Percentiles rank a stretch among this genome's conserved stretches.
Conservation (phyloP, 257 asterid genomes). For the Solanum clarkiae region DNA sequence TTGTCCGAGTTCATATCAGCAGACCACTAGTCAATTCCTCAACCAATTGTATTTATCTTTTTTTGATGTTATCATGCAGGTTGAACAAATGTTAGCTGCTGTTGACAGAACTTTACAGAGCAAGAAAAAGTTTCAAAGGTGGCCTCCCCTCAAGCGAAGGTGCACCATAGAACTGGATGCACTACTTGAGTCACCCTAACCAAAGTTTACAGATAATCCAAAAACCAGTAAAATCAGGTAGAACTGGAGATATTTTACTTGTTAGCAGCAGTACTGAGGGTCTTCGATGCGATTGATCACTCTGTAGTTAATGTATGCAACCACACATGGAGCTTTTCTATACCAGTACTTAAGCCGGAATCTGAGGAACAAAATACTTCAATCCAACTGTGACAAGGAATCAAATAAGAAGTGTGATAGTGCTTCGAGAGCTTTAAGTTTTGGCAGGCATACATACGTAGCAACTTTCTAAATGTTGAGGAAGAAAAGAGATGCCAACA, state of each 20-base stretch:
- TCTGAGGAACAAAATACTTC: background rate
- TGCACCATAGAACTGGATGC: conserved; percentile 24
- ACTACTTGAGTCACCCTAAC: conserved; percentile 11
- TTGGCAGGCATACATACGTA: background rate
- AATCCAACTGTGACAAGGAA: background rate
- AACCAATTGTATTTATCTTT: background rate
- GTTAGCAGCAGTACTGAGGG: background rate
- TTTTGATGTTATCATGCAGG: conserved; percentile 24
- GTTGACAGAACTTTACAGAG: conserved; percentile 40
- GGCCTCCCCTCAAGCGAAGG: conserved; percentile 59
- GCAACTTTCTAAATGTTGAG: background rate
- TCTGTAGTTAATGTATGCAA: background rate
- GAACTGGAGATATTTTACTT: background rate
- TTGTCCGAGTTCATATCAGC: too few relatives aligned
- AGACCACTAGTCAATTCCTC: too few relatives aligned
- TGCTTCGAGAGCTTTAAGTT: background rate
- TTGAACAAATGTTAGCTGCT: conserved; percentile 59
- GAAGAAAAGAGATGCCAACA: background rate
- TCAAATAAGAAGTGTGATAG: background rate
- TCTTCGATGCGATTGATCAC: background rate
- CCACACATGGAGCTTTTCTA: background rate
- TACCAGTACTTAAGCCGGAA: background rate
- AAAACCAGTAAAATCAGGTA: conserved; percentile 9
- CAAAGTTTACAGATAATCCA: background rate
- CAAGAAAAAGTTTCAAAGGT: conserved; percentile 57